Conservation (phyloP, 2,329 filamentous ascomycete species). For the Penicillium brasilianum region DNA sequence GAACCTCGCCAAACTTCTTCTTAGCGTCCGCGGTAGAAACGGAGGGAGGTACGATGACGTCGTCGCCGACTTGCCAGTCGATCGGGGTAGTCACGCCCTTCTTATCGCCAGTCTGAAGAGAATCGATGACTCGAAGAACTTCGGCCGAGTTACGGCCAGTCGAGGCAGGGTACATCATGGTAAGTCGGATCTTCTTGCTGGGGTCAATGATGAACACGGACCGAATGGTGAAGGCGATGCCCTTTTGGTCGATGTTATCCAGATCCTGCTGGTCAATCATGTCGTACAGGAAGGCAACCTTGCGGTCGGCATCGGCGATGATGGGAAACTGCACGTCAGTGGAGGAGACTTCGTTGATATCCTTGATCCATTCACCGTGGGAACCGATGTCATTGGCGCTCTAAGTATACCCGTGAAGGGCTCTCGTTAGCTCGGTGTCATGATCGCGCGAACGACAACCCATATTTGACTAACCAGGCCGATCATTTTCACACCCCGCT, state of each 20-base stretch:
- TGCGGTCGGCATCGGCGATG: slow-evolving; percentile 79
- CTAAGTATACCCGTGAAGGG: slow-evolving; percentile 32
- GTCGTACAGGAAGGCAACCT: slow-evolving; percentile 78
- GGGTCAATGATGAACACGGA: slow-evolving; percentile 96
- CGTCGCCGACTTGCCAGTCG: slow-evolving; percentile 87
- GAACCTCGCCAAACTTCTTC: slow-evolving; percentile 80
- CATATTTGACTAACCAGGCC: slow-evolving; percentile 63
- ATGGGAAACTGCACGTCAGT: slow-evolving; percentile 77
- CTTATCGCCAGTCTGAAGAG: slow-evolving; percentile 84
- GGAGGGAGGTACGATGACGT: slow-evolving; percentile 87
- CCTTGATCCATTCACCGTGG: slow-evolving; percentile 47
- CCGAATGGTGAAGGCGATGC: slow-evolving; percentile 88
- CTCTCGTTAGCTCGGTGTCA: neutral
- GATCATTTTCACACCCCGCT: slow-evolving; percentile 88
- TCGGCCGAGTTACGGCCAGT: slow-evolving; percentile 84
- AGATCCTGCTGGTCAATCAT: slow-evolving; percentile 86
- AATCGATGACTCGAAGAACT: slow-evolving; percentile 79
- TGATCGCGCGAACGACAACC: neutral
- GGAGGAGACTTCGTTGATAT: slow-evolving; percentile 80
- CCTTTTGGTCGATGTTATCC: slow-evolving; percentile 80
- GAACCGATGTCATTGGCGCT: slow-evolving; percentile 65
- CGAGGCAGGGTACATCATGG: slow-evolving; percentile 90
- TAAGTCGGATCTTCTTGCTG: slow-evolving; percentile 89
- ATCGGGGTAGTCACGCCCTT: slow-evolving; percentile 87
- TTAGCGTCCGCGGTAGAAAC: slow-evolving; percentile 85